These are phyloP conservation scores for Aspergillus steynii DNA, from an alignment of 495 filamentous ascomycete genomes.

Conservation along the genomic window DNA sequence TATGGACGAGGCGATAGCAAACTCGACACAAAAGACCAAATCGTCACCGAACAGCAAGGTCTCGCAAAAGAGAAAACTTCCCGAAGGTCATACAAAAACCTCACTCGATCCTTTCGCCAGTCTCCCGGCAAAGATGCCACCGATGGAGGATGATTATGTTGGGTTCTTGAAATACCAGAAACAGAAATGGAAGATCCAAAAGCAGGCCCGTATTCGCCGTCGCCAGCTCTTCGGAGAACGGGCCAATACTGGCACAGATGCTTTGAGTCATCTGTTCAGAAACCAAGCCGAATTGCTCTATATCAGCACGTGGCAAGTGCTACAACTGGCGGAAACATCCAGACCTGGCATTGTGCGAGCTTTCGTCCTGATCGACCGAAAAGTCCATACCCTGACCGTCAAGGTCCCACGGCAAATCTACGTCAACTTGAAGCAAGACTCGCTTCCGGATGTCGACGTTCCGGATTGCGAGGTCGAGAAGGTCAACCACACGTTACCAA, in stretches of 20 bases:
- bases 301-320: constrained; percentile 88
- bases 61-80: constrained; percentile 81
- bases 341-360: constrained; percentile 83
- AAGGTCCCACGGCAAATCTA: constrained; percentile 88
- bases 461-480: constrained; percentile 86
- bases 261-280: constrained; percentile 83
- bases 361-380: constrained; percentile 89
- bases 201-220: constrained; percentile 81
- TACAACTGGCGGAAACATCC: constrained; percentile 80
- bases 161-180: constrained; percentile 96
- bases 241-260: constrained; percentile 62
- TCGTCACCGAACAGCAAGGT: constrained; percentile 63
- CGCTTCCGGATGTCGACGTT: constrained; percentile 87
- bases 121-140: constrained; percentile 84
- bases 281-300: constrained; percentile 88
- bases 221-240: constrained; percentile 93
- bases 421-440: constrained; percentile 83
- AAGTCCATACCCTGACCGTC: constrained; percentile 83
- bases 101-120: constrained; percentile 77
- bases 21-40: constrained; percentile 68
- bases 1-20: constrained; percentile 80
- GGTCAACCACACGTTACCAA: constrained; percentile 86
- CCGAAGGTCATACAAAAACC: constrained; percentile 61
- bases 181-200: constrained; percentile 98
- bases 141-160: constrained; percentile 80